These are phyloP conservation scores for Botryotinia globosa DNA, from an alignment of 2,329 filamentous ascomycete genomes.

Conservation along the genomic window DNA sequence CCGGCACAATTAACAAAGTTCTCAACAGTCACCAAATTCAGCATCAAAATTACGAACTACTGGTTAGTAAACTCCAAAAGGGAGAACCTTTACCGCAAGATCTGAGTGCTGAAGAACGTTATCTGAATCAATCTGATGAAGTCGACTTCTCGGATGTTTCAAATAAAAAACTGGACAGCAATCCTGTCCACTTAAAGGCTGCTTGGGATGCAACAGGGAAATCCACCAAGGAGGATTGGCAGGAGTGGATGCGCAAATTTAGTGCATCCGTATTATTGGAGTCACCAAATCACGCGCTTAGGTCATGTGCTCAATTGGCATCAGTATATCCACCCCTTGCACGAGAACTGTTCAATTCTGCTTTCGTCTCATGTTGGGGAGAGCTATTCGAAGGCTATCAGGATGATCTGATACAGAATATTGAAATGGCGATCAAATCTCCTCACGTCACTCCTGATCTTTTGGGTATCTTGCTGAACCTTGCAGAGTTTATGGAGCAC, in stretches of 20 bases:
- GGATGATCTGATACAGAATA: slow-evolving; percentile 91
- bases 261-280: slow-evolving; percentile 93
- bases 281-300: slow-evolving; percentile 90
- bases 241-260: slow-evolving; percentile 96
- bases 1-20: slow-evolving; percentile 87
- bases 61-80: slow-evolving; percentile 90
- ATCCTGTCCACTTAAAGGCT: slow-evolving; percentile 92
- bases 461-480: slow-evolving; percentile 86
- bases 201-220: slow-evolving; percentile 98
- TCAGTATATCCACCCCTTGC: slow-evolving; percentile 90
- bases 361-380: slow-evolving; percentile 98
- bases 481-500: slow-evolving; percentile 99
- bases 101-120: slow-evolving; percentile 80
- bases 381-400: slow-evolving; percentile 97
- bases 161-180: slow-evolving; percentile 93
- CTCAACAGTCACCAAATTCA: slow-evolving; percentile 76
- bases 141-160: slow-evolving; percentile 77
- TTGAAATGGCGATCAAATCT: slow-evolving; percentile 92
- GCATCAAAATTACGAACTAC: slow-evolving; percentile 86
- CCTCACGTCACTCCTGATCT: slow-evolving; percentile 95
- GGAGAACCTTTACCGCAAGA: slow-evolving; percentile 94
- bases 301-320: slow-evolving; percentile 87
- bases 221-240: slow-evolving; percentile 97
- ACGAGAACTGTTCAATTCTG: slow-evolving; percentile 94
- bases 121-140: slow-evolving; percentile 76